Conservation (phyloP, 805 yeast species). For the Teunomyces cretensis region DNA sequence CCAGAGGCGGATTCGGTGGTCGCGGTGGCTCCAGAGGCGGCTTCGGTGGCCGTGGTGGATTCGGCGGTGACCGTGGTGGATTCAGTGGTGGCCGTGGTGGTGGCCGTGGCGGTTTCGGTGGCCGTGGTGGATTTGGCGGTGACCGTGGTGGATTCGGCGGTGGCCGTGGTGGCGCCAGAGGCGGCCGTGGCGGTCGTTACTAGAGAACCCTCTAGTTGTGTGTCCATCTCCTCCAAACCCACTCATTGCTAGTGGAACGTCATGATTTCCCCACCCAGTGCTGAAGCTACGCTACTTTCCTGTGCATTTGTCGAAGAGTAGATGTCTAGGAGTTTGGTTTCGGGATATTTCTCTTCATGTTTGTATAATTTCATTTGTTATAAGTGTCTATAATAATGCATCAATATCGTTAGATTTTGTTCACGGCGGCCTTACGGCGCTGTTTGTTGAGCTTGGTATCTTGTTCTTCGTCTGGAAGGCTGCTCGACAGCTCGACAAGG, state of each 20-base stretch:
- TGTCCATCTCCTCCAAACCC: too few species aligned
- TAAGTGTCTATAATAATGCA: conserved; percentile 4
- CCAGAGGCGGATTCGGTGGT: conserved; percentile 27
- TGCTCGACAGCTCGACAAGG: conserved; percentile 12
- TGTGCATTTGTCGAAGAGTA: conserved; percentile 1
- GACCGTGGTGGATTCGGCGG: background rate
- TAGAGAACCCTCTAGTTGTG: conserved; percentile 5
- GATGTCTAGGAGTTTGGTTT: background rate
- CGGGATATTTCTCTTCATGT: conserved; percentile 9
- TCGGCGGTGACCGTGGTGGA: conserved; percentile 41
- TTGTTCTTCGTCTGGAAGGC: background rate
- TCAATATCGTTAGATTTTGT: conserved; percentile 1
- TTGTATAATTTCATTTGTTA: conserved; percentile 7
- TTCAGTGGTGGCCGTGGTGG: conserved; percentile 36
- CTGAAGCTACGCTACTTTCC: background rate
- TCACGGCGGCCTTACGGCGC: background rate
- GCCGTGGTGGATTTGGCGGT: background rate
- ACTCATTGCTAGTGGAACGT: background rate
- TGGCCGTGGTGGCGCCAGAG: conserved; percentile 3
- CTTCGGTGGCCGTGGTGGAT: conserved; percentile 39
- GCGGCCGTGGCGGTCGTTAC: conserved; percentile 26
- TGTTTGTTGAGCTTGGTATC: conserved; percentile 1
- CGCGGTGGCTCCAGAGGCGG: conserved; percentile 43
- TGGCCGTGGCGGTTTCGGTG: conserved; percentile 1
- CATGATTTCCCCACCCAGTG: conserved; percentile 1